Percentiles rank a stretch among this genome's conserved stretches.
Evolutionary conservation across 2,329 filamentous ascomycete genomes (phyloP).

Genomic region (Epicoccum nigrum): DNA sequence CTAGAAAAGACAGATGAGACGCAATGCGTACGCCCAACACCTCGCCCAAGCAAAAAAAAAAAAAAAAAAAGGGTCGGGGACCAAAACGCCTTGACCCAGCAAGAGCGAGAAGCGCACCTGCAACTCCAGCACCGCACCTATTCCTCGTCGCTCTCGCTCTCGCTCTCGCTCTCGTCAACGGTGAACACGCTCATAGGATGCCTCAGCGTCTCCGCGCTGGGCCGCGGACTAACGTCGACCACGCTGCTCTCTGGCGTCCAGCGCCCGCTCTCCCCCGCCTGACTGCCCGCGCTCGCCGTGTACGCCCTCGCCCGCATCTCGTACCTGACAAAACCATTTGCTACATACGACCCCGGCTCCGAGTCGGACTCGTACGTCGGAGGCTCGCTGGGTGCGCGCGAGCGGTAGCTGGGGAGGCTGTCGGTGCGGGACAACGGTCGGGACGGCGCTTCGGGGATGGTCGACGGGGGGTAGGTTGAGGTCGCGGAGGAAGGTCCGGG

Average conservation of each 20-base stretch:
- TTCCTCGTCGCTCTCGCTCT: conserved; percentile 11
- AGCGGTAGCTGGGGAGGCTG: conserved; percentile 54
- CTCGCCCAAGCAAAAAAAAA: too few species aligned
- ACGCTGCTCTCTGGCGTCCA: conserved; percentile 50
- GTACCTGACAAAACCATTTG: conserved; percentile 52
- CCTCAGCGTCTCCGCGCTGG: conserved; percentile 46
- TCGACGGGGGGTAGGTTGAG: conserved; percentile 40
- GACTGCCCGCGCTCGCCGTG: conserved; percentile 18
- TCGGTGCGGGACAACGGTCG: conserved; percentile 46
- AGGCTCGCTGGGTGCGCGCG: conserved; percentile 45
- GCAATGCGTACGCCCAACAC: too few species aligned
- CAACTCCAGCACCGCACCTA: too few species aligned
- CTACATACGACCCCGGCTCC: conserved; percentile 38
- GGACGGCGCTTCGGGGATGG: conserved; percentile 41
- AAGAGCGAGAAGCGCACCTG: too few species aligned
- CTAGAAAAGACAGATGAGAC: too few species aligned
- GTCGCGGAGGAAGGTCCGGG: conserved; percentile 32
- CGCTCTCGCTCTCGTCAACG: conserved; percentile 29
- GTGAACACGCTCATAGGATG: conserved; percentile 35
- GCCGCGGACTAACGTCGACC: conserved; percentile 46
- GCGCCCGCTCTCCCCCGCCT: conserved; percentile 24
- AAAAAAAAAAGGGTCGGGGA: too few species aligned
- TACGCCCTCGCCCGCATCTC: conserved; percentile 10
- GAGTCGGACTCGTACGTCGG: conserved; percentile 52
- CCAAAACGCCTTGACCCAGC: too few species aligned